Conservation (phyloP, 306 rosid species). For the Acacia crassicarpa region DNA sequence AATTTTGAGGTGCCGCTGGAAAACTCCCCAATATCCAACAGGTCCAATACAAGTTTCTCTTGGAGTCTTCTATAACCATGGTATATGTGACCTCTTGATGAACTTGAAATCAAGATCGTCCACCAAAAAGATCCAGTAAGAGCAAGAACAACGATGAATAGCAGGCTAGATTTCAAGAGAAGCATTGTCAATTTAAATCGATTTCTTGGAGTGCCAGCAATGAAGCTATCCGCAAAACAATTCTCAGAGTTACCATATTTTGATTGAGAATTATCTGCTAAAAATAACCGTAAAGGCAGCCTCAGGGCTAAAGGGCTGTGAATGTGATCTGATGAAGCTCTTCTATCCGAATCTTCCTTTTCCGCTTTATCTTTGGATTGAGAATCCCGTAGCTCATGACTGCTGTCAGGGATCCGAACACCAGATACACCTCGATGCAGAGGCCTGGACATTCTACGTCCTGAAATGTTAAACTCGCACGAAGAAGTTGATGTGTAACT, state of each 20-base stretch:
- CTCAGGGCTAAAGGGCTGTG: conserved; percentile 47
- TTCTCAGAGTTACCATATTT: conserved; percentile 61
- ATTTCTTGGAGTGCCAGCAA: conserved; percentile 54
- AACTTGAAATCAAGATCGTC: conserved; percentile 78
- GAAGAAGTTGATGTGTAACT: conserved; percentile 32
- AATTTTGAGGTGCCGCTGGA: conserved; percentile 67
- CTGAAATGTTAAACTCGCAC: conserved; percentile 2
- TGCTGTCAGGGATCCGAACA: conserved; percentile 56
- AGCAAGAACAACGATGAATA: conserved; percentile 67
- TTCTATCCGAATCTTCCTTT: conserved; percentile 78
- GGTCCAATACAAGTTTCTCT: conserved; percentile 81
- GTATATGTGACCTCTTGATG: conserved; percentile 76
- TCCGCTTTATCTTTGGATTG: conserved; percentile 83
- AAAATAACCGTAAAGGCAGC: conserved; percentile 53
- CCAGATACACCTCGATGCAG: conserved; percentile 82
- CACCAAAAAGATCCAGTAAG: conserved; percentile 96
- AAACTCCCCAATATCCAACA: conserved; percentile 88
- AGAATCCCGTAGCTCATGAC: conserved; percentile 66
- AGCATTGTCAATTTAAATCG: conserved; percentile 65
- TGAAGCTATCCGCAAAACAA: conserved; percentile 74
- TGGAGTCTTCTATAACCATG: conserved; percentile 94
- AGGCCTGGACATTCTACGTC: conserved; percentile 83
- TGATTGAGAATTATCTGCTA: conserved; percentile 55
- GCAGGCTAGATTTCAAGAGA: conserved; percentile 74
- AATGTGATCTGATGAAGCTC: conserved; percentile 69